Base-by-base conservation (phyloP, 805 yeast species). In the Saccharomycopsis schoenii region DNA sequence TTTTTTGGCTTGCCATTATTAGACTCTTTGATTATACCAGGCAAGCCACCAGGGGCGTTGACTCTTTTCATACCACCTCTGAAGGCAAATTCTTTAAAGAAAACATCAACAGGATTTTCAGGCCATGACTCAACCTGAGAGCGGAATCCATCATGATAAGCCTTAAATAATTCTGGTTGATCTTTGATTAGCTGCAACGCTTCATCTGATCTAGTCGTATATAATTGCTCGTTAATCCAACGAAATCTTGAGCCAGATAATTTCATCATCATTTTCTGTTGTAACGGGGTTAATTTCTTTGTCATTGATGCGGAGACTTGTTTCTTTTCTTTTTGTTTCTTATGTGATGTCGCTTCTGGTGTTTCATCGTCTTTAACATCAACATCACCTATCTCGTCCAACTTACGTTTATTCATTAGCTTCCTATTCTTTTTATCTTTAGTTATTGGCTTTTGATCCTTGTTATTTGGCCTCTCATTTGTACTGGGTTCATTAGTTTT, bases 121-220 rank as follows among this genome's bases (percentile, higher is more conserved):
- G 99, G 99, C 99, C 99, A 94, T 21, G 90, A 80, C 69, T 88
- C 91, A 17, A 94, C 98, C 72, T 94, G 99, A 14, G 92, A 86
- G 67, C 96, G 80, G 78, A 94, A 94, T 0, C 99, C 99, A 61
- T 84, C 86, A 70, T 96, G 99, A 68, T 94, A 94, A 70, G 93
- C 98, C 66, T 89, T 94, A 71, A 92, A 94, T 63, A 94, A 77
- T 25, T 84, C 83, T 0, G 99, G 99, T 67, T 92, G 96, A 15
- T 85, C 83, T 61, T 81, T 76, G 51, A 94, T 83, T 63, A 94
- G 74, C 25, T 79, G 76, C 34, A 89, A 75, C 0, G 99, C 98
- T 24, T 82, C 83, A 6, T 82, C 83, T 0, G 98, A 92, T 0
- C 85, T 74, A 42, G 85, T 85, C 0, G 98, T 94, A 70, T 94